A percentile compares a stretch with the other conserved stretches of the same genome.
Evolutionary conservation across 2,329 filamentous ascomycete species (phyloP).

Genomic region (Epicoccum sorghinum): DNA sequence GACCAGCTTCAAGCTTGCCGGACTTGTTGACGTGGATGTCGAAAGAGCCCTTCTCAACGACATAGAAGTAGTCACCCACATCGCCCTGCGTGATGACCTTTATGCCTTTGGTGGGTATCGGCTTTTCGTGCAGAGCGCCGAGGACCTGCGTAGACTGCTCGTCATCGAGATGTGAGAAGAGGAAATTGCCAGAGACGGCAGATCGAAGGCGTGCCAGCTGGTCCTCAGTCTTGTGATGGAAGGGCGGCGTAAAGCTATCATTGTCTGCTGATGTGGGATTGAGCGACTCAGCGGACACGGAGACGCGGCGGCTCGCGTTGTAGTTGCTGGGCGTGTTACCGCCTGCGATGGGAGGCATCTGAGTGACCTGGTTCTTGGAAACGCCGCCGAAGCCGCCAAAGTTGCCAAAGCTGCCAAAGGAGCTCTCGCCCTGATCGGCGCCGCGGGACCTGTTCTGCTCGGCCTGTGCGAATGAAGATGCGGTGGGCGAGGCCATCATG

Average conservation of each 20-base stretch:
- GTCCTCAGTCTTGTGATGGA: conserved; percentile 80
- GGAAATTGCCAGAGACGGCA: conserved; percentile 87
- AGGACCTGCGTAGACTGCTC: conserved; percentile 88
- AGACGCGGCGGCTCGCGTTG: conserved; percentile 90
- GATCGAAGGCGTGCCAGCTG: conserved; percentile 79
- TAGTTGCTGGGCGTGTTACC: conserved; percentile 86
- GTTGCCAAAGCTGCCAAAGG: conserved; percentile 47
- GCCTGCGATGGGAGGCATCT: conserved; percentile 52
- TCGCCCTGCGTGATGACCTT: conserved; percentile 96
- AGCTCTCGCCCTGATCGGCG: conserved; percentile 34
- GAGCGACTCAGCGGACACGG: conserved; percentile 94
- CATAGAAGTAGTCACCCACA: conserved; percentile 95
- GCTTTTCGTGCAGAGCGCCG: conserved; percentile 90
- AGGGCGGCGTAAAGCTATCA: conserved; percentile 89
- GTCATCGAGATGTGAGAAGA: conserved; percentile 93
- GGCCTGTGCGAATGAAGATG: conserved; percentile 52
- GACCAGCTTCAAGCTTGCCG: conserved; percentile 78
- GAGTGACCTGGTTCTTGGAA: conserved; percentile 44
- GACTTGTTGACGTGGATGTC: conserved; percentile 86
- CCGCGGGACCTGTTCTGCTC: conserved; percentile 48
- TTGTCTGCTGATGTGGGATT: conserved; percentile 84
- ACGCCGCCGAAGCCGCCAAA: conserved; percentile 44
- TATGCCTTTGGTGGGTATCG: conserved; percentile 87
- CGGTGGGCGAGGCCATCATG: conserved; percentile 74
- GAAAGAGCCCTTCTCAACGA: conserved; percentile 89